Base-by-base conservation (phyloP, 306 rosid genomes). In the Vachellia collinsii region DNA sequence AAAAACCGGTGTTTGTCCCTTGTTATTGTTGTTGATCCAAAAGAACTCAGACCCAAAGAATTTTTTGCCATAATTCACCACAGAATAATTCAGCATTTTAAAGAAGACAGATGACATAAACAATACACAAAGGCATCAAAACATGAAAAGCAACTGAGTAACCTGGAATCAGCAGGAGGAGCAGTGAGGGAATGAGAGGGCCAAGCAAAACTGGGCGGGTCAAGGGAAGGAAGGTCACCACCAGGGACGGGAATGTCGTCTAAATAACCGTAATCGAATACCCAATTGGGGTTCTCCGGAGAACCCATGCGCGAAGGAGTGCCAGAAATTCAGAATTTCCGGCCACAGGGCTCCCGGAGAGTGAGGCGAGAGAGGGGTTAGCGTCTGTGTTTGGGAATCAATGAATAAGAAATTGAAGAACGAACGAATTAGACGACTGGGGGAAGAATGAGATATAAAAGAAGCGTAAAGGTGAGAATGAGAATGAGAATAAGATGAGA, bases 141-240 rank as follows among this genome's bases (percentile, higher is more conserved):
- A 67, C 13, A 1, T 13, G 3, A 20, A 36, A 39, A 74, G 42
- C 5, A 13, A 68, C 7, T 39, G 64, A 34, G 47, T 47, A 25
- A 86, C 89, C 89, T 80, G 83, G 80, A 84, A 44, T 77, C 29
- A n/a, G 79, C 42, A 4, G 87, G 71, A 44, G 83, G 74, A 75
- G 70, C 22, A 6, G 42, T 4, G 34, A 61, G 38, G 29, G 78
- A 38, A 44, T 82, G 69, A 56, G 92, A 79, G 64, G 90, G 80
- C 93, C 92, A 93, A 61, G 88, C 41, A 82, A 87, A 91, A 76
- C 47, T 69, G 37, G 92, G 82, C 8, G 79, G 85, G 42, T 88
- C 86, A 48, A 86, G 84, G 25, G 68, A 34, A 0, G 88, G 84
- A 56, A 78, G 83, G 83, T 84, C 91, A 25, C 85, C 83, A 5